These are phyloP conservation scores for Brassica balearica DNA, from an alignment of 441 rosid genomes.

Conservation along the genomic window DNA sequence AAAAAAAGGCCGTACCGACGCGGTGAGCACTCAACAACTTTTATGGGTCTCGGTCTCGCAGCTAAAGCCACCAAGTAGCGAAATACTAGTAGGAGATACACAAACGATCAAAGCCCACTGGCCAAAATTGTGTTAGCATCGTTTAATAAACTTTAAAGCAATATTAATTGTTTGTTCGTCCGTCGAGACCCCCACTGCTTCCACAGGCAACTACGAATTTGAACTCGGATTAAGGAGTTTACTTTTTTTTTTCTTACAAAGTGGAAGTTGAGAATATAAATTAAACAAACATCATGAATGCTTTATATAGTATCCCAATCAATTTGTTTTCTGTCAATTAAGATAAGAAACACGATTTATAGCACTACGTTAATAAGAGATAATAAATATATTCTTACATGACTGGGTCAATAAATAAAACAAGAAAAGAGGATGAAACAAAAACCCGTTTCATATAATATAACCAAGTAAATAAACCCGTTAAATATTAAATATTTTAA, in stretches of 20 bases:
- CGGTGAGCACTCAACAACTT: not conserved
- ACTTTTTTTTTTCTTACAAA: not conserved
- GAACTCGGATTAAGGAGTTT: not conserved
- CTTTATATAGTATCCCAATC: not conserved
- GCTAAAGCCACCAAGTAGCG: slow-evolving; percentile 8
- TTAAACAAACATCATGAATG: not conserved
- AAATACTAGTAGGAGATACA: not conserved
- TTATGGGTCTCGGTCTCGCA: slow-evolving; percentile 10
- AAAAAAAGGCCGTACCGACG: not conserved
- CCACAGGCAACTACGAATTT: not conserved
- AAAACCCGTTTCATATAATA: not conserved
- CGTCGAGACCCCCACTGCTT: not conserved
- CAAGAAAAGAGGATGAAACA: slow-evolving; percentile 1
- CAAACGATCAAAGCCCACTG: not conserved
- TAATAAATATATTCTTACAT: not conserved
- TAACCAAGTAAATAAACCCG: not conserved
- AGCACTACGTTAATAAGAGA: slow-evolving; percentile 2
- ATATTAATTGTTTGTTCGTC: not conserved
- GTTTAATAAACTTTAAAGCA: not conserved
- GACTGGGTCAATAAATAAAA: slow-evolving; percentile 30
- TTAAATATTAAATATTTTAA: slow-evolving; percentile 19
- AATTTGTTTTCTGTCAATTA: not conserved
- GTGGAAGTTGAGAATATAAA: not conserved
- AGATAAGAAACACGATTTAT: slow-evolving; percentile 2
- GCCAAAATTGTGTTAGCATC: not conserved